A percentile compares a stretch with the other conserved stretches of the same genome.
Conservation (phyloP, 169 alveolate genomes). For the Babesia sp. region DNA sequence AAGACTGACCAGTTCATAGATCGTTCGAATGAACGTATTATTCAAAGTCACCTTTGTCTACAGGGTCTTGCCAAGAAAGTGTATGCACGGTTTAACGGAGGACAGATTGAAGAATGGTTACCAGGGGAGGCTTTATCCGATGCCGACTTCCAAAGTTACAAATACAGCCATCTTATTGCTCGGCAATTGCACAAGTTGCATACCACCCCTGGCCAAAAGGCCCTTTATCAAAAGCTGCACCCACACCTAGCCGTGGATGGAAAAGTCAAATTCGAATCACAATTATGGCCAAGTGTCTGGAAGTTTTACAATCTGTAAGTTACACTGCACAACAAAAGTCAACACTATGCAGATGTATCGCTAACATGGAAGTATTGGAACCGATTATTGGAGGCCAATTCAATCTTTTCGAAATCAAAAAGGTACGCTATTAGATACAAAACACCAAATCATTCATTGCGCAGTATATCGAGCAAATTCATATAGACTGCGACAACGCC, state of each 20-base stretch:
- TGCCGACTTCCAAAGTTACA: slow-evolving; percentile 61
- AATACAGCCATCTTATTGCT: slow-evolving; percentile 66
- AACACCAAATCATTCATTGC: background rate
- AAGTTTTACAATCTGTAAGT: slow-evolving; percentile 58
- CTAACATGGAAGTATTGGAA: background rate
- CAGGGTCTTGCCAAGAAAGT: slow-evolving; percentile 68
- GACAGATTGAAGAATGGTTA: slow-evolving; percentile 78
- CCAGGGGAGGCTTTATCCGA: slow-evolving; percentile 70
- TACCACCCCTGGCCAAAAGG: slow-evolving; percentile 44
- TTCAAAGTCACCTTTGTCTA: slow-evolving; percentile 56
- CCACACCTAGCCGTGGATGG: slow-evolving; percentile 11
- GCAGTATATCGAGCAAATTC: slow-evolving; percentile 55
- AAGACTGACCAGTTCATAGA: slow-evolving; percentile 71
- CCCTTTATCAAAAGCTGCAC: slow-evolving; percentile 43
- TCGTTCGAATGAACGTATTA: slow-evolving; percentile 68
- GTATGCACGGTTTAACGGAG: slow-evolving; percentile 70
- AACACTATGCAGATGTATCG: slow-evolving; percentile 12
- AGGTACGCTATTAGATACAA: slow-evolving; percentile 23
- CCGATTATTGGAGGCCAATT: slow-evolving; percentile 4
- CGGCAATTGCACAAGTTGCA: slow-evolving; percentile 60
- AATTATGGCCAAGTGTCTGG: slow-evolving; percentile 73
- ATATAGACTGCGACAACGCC: slow-evolving; percentile 50
- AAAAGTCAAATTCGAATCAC: slow-evolving; percentile 50
- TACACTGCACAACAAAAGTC: background rate
- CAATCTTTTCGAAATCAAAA: slow-evolving; percentile 25